A percentile compares a stretch with the other conserved stretches of the same genome.
Conservation (phyloP, 306 rosid species). For the Acacia crassicarpa region DNA sequence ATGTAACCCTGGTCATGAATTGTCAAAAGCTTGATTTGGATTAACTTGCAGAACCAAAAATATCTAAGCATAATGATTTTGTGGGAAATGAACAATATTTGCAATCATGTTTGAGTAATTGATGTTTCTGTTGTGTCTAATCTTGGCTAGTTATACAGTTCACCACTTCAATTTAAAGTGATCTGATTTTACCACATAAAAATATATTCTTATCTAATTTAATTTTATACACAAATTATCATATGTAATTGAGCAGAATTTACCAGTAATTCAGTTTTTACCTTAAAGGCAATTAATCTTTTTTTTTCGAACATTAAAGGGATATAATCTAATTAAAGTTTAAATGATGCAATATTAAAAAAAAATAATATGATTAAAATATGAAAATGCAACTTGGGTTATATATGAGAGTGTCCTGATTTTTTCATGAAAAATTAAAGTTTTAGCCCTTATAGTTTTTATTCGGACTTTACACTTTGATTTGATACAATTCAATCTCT, state of each 20-base stretch:
- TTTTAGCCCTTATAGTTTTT: no score
- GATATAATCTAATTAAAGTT: background rate
- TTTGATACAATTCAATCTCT: no score
- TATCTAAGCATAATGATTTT: background rate
- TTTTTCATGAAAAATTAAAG: no score
- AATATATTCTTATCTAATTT: background rate
- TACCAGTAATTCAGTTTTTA: background rate
- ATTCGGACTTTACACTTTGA: no score
- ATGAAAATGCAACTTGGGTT: background rate
- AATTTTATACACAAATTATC: background rate
- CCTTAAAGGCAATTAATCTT: background rate
- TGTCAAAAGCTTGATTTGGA: background rate
- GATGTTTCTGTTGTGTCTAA: background rate
- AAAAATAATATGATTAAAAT: background rate
- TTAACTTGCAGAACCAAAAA: background rate
- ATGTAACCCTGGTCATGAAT: background rate
- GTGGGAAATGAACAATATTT: background rate
- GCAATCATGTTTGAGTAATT: background rate
- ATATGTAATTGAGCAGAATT: background rate
- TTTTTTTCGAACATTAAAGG: background rate
- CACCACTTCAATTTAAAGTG: background rate
- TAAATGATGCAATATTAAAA: background rate
- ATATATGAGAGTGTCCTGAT: no score
- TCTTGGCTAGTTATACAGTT: background rate
- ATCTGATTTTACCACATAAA: background rate